phyloP scores from a whole-genome alignment of 2,329 filamentous ascomycete genomes.

The Fusarium sp. region DNA sequence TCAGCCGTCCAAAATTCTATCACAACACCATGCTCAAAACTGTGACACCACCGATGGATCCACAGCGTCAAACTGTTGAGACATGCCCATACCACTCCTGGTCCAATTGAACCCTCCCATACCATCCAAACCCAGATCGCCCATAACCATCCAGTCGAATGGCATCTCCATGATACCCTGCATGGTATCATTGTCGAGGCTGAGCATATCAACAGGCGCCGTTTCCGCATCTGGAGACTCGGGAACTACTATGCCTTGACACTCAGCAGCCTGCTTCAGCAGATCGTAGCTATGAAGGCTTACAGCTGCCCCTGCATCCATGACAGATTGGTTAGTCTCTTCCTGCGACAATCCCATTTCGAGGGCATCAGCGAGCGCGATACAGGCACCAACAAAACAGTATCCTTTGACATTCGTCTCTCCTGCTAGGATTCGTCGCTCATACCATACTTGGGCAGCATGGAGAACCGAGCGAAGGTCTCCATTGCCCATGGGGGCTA shows the following conservation, averaged over 20 bases:
- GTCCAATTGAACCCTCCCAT: constrained; percentile 41
- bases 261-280: constrained; percentile 53
- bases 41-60: constrained; percentile 37
- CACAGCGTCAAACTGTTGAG: constrained; percentile 34
- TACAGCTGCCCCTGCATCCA: constrained; percentile 43
- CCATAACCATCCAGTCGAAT: constrained; percentile 46
- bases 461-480: constrained; percentile 53
- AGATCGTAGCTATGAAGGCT: constrained; percentile 50
- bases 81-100: constrained; percentile 13
- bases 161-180: constrained; percentile 46
- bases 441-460: constrained; percentile 50
- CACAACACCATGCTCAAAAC: constrained; percentile 8
- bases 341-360: constrained; percentile 48
- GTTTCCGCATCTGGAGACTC: constrained; percentile 26
- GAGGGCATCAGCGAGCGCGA: constrained; percentile 55
- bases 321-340: constrained; percentile 51
- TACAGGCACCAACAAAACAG: constrained; percentile 52
- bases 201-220: constrained; percentile 6
- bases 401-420: constrained; percentile 61
- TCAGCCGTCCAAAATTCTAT: neutral
- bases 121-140: constrained; percentile 42
- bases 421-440: constrained; percentile 55
- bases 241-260: constrained; percentile 34
- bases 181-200: constrained; percentile 32
- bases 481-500: constrained; percentile 49